Conservation (phyloP, 345 rosid genomes). For the Syzygium oleosum region DNA sequence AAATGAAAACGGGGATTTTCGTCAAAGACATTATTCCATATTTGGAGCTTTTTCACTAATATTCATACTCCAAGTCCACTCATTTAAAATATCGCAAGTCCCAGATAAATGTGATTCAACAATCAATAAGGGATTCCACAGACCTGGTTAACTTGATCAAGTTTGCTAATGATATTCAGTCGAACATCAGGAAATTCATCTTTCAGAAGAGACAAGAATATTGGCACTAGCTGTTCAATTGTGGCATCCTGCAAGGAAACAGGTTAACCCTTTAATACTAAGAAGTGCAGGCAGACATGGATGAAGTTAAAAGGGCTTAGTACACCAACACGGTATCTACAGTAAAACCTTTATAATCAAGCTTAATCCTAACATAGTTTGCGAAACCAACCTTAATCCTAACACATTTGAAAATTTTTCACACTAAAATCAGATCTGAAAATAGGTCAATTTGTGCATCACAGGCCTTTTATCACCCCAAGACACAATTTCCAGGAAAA, state of each 20-base stretch:
- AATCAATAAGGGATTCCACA: neutral
- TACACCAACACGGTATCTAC: neutral
- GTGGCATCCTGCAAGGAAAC: constrained; percentile 59
- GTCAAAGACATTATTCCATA: neutral
- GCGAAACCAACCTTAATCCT: neutral
- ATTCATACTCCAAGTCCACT: neutral
- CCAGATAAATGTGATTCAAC: neutral
- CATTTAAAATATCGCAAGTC: neutral
- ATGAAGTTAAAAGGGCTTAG: neutral
- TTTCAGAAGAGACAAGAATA: constrained; percentile 85
- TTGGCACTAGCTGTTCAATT: constrained; percentile 87
- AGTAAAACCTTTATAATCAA: neutral
- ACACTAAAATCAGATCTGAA: neutral
- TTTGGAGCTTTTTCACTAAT: neutral
- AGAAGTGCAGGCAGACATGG: neutral
- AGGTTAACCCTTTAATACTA: neutral
- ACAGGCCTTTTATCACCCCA: neutral
- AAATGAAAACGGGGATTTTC: neutral
- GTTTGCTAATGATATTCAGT: constrained; percentile 91
- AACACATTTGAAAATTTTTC: neutral
- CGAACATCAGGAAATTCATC: constrained; percentile 98
- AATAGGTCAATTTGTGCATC: neutral
- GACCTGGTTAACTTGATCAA: constrained; percentile 98
- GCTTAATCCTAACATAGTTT: neutral
- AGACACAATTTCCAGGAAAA: neutral